Conservation (phyloP, 1,284 basidiomycete species). For the Heliocybe sulcata region DNA sequence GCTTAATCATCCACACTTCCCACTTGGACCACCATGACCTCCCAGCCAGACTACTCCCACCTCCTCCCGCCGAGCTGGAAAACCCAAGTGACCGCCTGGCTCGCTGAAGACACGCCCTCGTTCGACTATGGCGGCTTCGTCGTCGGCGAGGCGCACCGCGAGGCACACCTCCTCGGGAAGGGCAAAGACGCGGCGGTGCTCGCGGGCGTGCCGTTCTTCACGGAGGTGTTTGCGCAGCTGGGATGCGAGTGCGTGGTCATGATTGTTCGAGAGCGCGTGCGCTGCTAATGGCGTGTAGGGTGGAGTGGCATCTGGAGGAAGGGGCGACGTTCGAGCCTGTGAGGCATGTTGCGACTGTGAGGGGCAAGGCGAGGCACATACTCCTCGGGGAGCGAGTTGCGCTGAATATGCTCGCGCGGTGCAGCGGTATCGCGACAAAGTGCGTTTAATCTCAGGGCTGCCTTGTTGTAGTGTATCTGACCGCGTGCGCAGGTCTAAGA, state of each 20-base stretch:
- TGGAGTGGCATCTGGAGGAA: slow-evolving; percentile 90
- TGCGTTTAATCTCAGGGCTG: slow-evolving; percentile 28
- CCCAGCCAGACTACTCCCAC: slow-evolving; percentile 39
- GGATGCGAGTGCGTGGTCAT: slow-evolving; percentile 73
- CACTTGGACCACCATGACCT: too few species aligned
- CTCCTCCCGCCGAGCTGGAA: slow-evolving; percentile 92
- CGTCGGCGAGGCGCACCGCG: slow-evolving; percentile 84
- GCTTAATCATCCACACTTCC: too few species aligned
- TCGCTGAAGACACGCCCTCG: slow-evolving; percentile 91
- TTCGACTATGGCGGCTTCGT: slow-evolving; percentile 98
- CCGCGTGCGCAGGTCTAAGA: slow-evolving; percentile 56
- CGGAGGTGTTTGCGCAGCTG: slow-evolving; percentile 87
- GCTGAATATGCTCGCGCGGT: slow-evolving; percentile 90
- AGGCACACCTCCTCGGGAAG: slow-evolving; percentile 90
- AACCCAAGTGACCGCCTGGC: slow-evolving; percentile 74
- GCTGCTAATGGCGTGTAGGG: slow-evolving; percentile 36
- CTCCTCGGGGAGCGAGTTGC: slow-evolving; percentile 95
- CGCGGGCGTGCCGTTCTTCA: slow-evolving; percentile 94
- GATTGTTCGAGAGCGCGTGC: not conserved
- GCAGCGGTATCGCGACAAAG: slow-evolving; percentile 96
- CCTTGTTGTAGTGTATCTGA: not conserved
- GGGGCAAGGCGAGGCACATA: slow-evolving; percentile 81
- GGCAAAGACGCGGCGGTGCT: slow-evolving; percentile 71
- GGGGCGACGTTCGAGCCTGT: slow-evolving; percentile 75
- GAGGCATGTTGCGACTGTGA: slow-evolving; percentile 89